Evolutionary conservation across 805 yeast genomes (phyloP).

Genomic region (Ogataea ganodermae): DNA sequence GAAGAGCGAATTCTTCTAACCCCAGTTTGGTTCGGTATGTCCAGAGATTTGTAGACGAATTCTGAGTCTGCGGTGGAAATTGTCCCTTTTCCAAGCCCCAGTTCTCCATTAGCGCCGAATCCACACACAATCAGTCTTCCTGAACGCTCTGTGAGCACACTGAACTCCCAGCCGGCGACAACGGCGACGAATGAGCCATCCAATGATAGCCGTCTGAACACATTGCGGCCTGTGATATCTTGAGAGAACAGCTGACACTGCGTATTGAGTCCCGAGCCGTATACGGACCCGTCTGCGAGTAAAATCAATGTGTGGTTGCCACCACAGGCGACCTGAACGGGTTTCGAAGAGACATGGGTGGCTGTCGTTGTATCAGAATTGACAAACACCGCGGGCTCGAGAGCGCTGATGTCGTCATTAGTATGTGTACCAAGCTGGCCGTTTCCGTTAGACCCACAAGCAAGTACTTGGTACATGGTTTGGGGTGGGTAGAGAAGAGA

Average conservation of each 20-base stretch:
- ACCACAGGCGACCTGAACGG: slow-evolving; percentile 63
- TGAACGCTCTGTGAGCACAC: slow-evolving; percentile 47
- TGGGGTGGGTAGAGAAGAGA: neutral
- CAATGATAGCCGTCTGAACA: slow-evolving; percentile 11
- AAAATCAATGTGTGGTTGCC: slow-evolving; percentile 83
- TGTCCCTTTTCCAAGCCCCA: slow-evolving; percentile 51
- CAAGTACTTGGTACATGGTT: slow-evolving; percentile 37
- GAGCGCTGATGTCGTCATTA: slow-evolving; percentile 47
- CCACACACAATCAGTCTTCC: slow-evolving; percentile 58
- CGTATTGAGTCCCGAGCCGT: slow-evolving; percentile 50
- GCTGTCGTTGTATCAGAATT: neutral
- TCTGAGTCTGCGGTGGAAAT: neutral
- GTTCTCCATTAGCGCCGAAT: slow-evolving; percentile 68
- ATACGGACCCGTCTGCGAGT: slow-evolving; percentile 52
- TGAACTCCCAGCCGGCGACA: slow-evolving; percentile 81
- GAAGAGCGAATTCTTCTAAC: slow-evolving; percentile 37
- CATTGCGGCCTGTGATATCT: slow-evolving; percentile 5
- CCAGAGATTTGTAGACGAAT: neutral
- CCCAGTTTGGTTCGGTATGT: slow-evolving; percentile 11
- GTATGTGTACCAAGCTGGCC: slow-evolving; percentile 69
- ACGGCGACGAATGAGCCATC: slow-evolving; percentile 44
- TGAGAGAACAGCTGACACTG: slow-evolving; percentile 22
- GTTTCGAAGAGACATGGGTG: slow-evolving; percentile 16
- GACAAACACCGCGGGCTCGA: slow-evolving; percentile 22
- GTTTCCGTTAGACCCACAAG: slow-evolving; percentile 85